Evolutionary conservation across 2,329 filamentous ascomycete species (phyloP).

Genomic region (Exutisphaerella laricina): DNA sequence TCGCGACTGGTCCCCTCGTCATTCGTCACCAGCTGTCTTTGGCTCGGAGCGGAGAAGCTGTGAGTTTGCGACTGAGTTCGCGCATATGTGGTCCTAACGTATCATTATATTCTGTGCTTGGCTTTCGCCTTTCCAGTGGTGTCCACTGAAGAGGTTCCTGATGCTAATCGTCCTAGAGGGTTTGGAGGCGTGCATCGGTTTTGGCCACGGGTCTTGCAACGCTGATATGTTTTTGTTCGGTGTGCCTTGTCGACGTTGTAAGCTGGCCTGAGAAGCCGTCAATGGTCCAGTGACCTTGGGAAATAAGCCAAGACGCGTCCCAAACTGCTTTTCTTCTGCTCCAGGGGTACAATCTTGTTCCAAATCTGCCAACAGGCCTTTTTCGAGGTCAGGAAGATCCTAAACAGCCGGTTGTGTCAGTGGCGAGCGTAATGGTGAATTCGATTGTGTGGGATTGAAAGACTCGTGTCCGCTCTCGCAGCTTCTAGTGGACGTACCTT

Average conservation of each 20-base stretch:
- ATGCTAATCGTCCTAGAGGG: constrained; percentile 15
- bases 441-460: too few species aligned
- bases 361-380: constrained; percentile 6
- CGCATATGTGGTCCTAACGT: not conserved
- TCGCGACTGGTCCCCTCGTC: too few species aligned
- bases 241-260: constrained; percentile 5
- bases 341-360: constrained; percentile 6
- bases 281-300: constrained; percentile 14
- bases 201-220: constrained; percentile 5
- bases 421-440: too few species aligned
- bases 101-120: constrained; percentile 6
- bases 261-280: constrained; percentile 13
- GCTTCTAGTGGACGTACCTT: too few species aligned
- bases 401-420: too few species aligned
- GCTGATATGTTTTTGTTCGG: constrained; percentile 9
- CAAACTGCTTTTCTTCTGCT: constrained; percentile 2
- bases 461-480: too few species aligned
- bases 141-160: constrained; percentile 12
- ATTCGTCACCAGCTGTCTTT: too few species aligned
- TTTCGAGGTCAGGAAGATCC: constrained; percentile 5
- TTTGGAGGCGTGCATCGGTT: constrained; percentile 10
- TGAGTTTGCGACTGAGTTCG: not conserved
- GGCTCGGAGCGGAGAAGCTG: too few species aligned
- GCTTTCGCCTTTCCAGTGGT: constrained; percentile 11
- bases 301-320: constrained; percentile 14